These are phyloP conservation scores for Fusarium torreyae DNA, from an alignment of 2,329 filamentous ascomycete species.

Conservation along the genomic window DNA sequence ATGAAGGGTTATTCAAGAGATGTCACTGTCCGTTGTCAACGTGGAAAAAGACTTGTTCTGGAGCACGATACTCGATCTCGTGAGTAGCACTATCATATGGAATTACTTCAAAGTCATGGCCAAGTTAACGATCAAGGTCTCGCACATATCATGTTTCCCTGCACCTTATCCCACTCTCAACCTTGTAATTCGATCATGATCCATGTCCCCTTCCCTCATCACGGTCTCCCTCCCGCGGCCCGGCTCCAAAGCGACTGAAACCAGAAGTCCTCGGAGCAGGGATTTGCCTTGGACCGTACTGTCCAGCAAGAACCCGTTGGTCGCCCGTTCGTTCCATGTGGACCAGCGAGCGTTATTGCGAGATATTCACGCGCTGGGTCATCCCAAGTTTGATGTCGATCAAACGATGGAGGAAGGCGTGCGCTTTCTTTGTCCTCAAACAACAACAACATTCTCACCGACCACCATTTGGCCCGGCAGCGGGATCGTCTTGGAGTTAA, in stretches of 20 bases:
- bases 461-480: slow-evolving; percentile 26
- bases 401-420: slow-evolving; percentile 22
- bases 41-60: background rate
- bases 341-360: slow-evolving; percentile 24
- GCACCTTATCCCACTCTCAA: slow-evolving; percentile 22
- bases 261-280: slow-evolving; percentile 22
- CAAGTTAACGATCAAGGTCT: background rate
- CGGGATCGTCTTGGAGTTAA: slow-evolving; percentile 25
- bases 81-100: slow-evolving; percentile 7
- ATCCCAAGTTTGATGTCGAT: slow-evolving; percentile 28
- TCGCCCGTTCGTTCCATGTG: slow-evolving; percentile 21
- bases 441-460: slow-evolving; percentile 29
- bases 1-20: slow-evolving; percentile 27
- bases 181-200: slow-evolving; percentile 16
- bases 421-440: background rate
- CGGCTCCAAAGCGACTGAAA: slow-evolving; percentile 40
- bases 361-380: slow-evolving; percentile 13
- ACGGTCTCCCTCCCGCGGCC: slow-evolving; percentile 27
- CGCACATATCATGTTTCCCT: slow-evolving; percentile 10
- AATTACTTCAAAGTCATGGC: slow-evolving; percentile 5
- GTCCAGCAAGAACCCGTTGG: slow-evolving; percentile 1
- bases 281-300: slow-evolving; percentile 6
- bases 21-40: slow-evolving; percentile 18
- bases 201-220: slow-evolving; percentile 30
- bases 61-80: slow-evolving; percentile 11